These are phyloP conservation scores for Apostasia shenzhenica DNA, from an alignment of 106 monocot species.

Conservation along the genomic window DNA sequence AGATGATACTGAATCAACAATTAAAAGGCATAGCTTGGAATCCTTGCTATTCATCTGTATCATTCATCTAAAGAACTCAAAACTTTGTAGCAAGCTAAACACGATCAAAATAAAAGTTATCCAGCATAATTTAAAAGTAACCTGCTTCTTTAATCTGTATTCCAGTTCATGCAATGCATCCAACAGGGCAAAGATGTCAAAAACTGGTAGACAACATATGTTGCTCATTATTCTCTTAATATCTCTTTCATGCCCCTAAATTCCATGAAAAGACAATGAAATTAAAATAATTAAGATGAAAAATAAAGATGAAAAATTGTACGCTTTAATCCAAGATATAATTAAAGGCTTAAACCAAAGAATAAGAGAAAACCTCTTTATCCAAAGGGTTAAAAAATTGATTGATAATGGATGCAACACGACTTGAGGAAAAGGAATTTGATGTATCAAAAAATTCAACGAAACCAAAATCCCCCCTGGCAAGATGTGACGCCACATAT, in stretches of 20 bases:
- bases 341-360: background rate
- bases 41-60: slow-evolving; percentile 37
- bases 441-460: slow-evolving; percentile 83
- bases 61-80: slow-evolving; percentile 8
- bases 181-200: slow-evolving; percentile 74
- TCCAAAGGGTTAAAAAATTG: slow-evolving; percentile 5
- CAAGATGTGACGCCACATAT: slow-evolving; percentile 45
- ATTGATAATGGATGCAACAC: slow-evolving; percentile 45
- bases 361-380: slow-evolving; percentile 36
- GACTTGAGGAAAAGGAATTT: slow-evolving; percentile 78
- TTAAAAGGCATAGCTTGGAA: slow-evolving; percentile 42
- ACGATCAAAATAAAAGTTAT: background rate
- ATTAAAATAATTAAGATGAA: background rate
- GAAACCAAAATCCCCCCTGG: slow-evolving; percentile 30
- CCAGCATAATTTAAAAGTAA: slow-evolving; percentile 3
- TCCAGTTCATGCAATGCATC: slow-evolving; percentile 52
- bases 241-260: slow-evolving; percentile 48
- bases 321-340: no score
- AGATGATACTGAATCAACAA: slow-evolving; percentile 86
- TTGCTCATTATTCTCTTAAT: slow-evolving; percentile 56
- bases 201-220: slow-evolving; percentile 62
- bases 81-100: background rate
- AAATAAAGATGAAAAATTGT: background rate
- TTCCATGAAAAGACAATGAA: background rate
- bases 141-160: slow-evolving; percentile 29